Evolutionary conservation across 768 basidiomycete species (phyloP).

Genomic region (Cubamyces sp.): DNA sequence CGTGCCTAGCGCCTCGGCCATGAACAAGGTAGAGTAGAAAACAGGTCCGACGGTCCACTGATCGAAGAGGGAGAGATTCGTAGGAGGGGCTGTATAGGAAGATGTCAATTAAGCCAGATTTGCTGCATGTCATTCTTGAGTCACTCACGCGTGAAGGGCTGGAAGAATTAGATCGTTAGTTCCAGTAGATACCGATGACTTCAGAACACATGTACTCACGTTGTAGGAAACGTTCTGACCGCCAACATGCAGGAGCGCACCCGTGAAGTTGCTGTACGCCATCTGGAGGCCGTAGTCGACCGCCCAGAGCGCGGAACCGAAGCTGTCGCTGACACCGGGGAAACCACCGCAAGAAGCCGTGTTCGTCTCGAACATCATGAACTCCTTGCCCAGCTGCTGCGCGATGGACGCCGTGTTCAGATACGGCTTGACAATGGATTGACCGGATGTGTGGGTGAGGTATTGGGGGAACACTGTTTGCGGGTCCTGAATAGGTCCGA

Average conservation of each 20-base stretch:
- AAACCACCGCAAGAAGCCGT: slow-evolving; percentile 56
- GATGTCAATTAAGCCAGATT: neutral
- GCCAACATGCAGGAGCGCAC: slow-evolving; percentile 54
- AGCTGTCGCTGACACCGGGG: slow-evolving; percentile 59
- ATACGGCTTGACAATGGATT: slow-evolving; percentile 56
- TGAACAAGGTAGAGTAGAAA: slow-evolving; percentile 73
- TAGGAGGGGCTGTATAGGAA: slow-evolving; percentile 50
- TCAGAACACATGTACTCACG: slow-evolving; percentile 41
- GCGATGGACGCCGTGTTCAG: slow-evolving; percentile 49
- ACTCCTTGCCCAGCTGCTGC: slow-evolving; percentile 43
- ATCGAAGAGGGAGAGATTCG: slow-evolving; percentile 58
- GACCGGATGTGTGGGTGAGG: slow-evolving; percentile 61
- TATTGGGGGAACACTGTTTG: slow-evolving; percentile 56
- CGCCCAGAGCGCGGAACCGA: slow-evolving; percentile 55
- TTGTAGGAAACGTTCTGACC: slow-evolving; percentile 70
- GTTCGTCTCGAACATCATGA: slow-evolving; percentile 63
- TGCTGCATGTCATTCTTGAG: no score
- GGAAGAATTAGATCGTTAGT: neutral
- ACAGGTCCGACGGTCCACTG: slow-evolving; percentile 77
- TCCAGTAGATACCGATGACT: slow-evolving; percentile 1
- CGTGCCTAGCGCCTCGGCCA: slow-evolving; percentile 73
- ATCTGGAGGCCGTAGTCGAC: slow-evolving; percentile 57
- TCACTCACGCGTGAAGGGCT: slow-evolving; percentile 45
- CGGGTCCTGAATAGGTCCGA: slow-evolving; percentile 44
- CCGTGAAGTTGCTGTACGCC: slow-evolving; percentile 52